Base-by-base conservation (phyloP, 2,329 filamentous ascomycete genomes). In the Ophiostoma ips region DNA sequence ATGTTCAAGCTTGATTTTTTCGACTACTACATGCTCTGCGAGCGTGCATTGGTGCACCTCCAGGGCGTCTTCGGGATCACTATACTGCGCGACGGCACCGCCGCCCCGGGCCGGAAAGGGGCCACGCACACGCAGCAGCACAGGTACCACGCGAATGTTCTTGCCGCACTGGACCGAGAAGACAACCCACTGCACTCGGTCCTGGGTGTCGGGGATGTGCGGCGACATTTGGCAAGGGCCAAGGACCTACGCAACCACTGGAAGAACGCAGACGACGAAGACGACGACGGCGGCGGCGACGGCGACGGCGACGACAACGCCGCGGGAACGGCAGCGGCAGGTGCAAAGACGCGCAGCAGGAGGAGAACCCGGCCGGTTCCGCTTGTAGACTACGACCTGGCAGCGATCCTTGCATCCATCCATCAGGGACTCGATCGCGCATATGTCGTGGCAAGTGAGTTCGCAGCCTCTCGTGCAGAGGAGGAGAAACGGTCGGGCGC, bases 1-100 rank as follows among this genome's bases (percentile, higher is more conserved):
- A 85, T 85, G 71, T 87, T 87, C 68, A 86, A 87, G 62, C 71
- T 87, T 8, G 83, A 87, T 59, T 87, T 87, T 55, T 80, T 84
- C 63, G 83, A 87, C 59, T 87, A 82, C 62, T 87, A 87, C 65
- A 77, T 78, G 48, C 71, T 84, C 34, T 73, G 87, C 7, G 83
- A 87, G 64, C 76, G 83, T 30, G 81, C 81, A 0, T 68, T 87
- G 8, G 79, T 84, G 1, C 75, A 81, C 44, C 66, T 84, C 1
- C 71, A 84, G n/a, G 71, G 71, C 0, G 73, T 84, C 0, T 83
- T 80, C 52, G 77, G 75, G 8, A 69, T 84, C 5, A 60, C 62
- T 0, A 67, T 86, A 5, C 5, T 11, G 11, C n/a, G 43, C 28
- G 43, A 19, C n/a, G 19, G 19, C 10, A 31, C 12, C 7, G 24